These are phyloP conservation scores for Penicillium goetzii DNA, from an alignment of 495 filamentous ascomycete genomes.

Conservation along the genomic window DNA sequence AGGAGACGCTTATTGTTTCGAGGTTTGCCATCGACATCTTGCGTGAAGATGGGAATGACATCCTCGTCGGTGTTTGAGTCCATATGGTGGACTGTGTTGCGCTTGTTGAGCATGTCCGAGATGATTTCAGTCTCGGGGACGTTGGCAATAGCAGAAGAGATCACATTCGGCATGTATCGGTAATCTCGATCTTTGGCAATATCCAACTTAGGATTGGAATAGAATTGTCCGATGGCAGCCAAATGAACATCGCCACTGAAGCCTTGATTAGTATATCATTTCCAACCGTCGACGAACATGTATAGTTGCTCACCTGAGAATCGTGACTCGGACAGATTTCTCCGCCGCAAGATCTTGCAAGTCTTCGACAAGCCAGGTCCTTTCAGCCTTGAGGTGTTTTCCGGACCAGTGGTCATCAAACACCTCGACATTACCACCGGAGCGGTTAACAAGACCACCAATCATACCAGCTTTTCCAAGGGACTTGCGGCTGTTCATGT, in stretches of 20 bases:
- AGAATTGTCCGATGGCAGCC: conserved; percentile 91
- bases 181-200: conserved; percentile 84
- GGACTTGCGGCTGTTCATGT: conserved; percentile 85
- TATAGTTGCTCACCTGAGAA: conserved; percentile 62
- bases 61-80: conserved; percentile 81
- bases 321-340: conserved; percentile 89
- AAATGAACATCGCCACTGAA: conserved; percentile 87
- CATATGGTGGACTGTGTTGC: conserved; percentile 88
- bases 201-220: conserved; percentile 78
- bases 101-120: conserved; percentile 88
- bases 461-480: conserved; percentile 81
- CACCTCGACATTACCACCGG: conserved; percentile 92
- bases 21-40: conserved; percentile 84
- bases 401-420: conserved; percentile 98
- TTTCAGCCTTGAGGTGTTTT: conserved; percentile 86
- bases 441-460: conserved; percentile 80
- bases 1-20: conserved; percentile 92
- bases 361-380: conserved; percentile 83
- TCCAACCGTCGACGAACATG: not conserved
- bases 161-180: conserved; percentile 89
- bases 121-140: conserved; percentile 86
- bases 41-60: conserved; percentile 89
- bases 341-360: conserved; percentile 88
- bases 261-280: conserved; percentile 1
- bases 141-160: conserved; percentile 92